Conservation (phyloP, 257 asterid species). For the Solanum chiquidenum region DNA sequence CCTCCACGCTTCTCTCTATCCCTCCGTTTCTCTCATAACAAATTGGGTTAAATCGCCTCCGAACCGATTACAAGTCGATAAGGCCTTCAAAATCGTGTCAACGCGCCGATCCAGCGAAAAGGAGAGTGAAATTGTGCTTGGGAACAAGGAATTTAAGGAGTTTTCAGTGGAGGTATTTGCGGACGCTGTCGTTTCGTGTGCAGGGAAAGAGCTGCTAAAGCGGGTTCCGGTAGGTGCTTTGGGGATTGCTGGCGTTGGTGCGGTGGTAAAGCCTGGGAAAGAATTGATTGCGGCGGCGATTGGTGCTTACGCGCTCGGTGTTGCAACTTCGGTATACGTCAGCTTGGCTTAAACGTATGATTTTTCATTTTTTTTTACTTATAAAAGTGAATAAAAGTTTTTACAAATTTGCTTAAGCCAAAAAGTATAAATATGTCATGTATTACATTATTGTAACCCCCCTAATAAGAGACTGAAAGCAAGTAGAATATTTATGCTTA, state of each 20-base stretch:
- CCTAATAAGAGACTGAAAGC: not conserved
- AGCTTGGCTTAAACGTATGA: constrained; percentile 10
- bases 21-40: constrained; percentile 35
- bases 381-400: not conserved
- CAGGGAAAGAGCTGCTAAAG: constrained; percentile 38
- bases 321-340: constrained; percentile 36
- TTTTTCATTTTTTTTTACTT: not conserved
- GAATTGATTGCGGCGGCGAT: constrained; percentile 50
- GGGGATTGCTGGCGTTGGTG: constrained; percentile 63
- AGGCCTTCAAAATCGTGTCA: constrained; percentile 27
- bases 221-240: constrained; percentile 51
- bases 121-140: constrained; percentile 20
- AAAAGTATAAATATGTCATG: not conserved
- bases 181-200: constrained; percentile 38
- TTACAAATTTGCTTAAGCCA: not conserved
- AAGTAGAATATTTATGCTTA: not conserved
- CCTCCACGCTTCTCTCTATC: constrained; percentile 45
- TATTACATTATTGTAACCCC: not conserved
- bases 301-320: constrained; percentile 73
- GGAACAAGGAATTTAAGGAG: constrained; percentile 37
- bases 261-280: constrained; percentile 40
- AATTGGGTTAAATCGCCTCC: constrained; percentile 65
- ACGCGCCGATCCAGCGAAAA: constrained; percentile 20
- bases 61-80: constrained; percentile 43
- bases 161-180: constrained; percentile 42